Conservation (phyloP, 306 rosid species). For the Amphicarpaea edgeworthii region DNA sequence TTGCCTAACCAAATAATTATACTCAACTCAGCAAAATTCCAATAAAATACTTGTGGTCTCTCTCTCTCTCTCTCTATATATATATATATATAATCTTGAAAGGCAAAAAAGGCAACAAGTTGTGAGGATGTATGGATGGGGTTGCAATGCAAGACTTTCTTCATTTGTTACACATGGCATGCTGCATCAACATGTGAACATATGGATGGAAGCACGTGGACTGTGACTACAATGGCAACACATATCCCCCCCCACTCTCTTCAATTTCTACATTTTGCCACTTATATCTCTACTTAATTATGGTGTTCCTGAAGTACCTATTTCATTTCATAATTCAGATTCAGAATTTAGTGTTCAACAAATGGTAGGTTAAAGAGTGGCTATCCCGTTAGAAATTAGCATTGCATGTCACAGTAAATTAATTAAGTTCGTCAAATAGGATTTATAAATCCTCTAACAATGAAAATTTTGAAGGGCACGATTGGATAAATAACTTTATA, state of each 20-base stretch:
- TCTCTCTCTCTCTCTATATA: too few species aligned
- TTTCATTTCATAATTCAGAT: slow-evolving; percentile 6
- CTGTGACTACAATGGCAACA: slow-evolving; percentile 38
- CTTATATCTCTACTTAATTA: neutral
- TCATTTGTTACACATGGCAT: slow-evolving; percentile 30
- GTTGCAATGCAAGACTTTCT: neutral
- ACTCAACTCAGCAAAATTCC: too few species aligned
- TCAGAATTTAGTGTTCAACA: neutral
- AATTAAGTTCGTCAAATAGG: neutral
- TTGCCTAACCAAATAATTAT: too few species aligned
- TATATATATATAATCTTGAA: too few species aligned
- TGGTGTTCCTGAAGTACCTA: neutral
- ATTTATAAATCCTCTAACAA: neutral
- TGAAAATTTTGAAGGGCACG: neutral
- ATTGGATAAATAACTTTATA: neutral
- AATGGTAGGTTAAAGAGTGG: neutral
- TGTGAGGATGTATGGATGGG: neutral
- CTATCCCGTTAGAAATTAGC: neutral
- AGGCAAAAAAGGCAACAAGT: too few species aligned
- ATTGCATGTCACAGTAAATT: neutral
- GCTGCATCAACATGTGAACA: slow-evolving; percentile 50
- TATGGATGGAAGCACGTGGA: slow-evolving; percentile 52
- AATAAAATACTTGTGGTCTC: too few species aligned
- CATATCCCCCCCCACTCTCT: slow-evolving; percentile 31
- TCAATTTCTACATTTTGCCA: slow-evolving; percentile 16